phyloP scores from a whole-genome alignment of 176 grass and related monocot species.

The Metroxylon sagu region DNA sequence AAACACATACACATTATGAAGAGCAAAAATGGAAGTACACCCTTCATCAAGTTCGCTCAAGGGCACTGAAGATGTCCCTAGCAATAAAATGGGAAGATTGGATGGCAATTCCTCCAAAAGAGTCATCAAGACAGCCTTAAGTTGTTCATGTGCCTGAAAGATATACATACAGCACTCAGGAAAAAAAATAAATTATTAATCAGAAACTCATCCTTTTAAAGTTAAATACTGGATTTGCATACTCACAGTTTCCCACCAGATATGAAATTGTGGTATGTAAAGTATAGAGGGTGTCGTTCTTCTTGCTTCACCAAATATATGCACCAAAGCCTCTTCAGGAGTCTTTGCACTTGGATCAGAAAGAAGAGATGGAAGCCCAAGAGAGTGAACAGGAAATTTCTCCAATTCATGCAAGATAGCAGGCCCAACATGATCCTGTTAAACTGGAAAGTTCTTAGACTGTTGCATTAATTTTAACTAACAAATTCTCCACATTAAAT shows the following conservation, averaged over 20 bases:
- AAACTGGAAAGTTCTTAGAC: slow-evolving; percentile 36
- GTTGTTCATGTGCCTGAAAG: slow-evolving; percentile 81
- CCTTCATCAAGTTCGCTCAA: slow-evolving; percentile 70
- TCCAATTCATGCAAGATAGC: slow-evolving; percentile 97
- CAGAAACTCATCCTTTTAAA: neutral
- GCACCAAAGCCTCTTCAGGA: slow-evolving; percentile 98
- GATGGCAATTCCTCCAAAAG: slow-evolving; percentile 88
- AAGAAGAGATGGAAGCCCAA: slow-evolving; percentile 93
- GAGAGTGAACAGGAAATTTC: slow-evolving; percentile 94
- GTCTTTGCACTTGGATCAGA: slow-evolving; percentile 98
- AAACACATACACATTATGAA: slow-evolving; percentile 63
- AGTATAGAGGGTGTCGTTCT: slow-evolving; percentile 93
- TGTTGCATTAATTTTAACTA: too few species aligned
- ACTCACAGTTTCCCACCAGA: slow-evolving; percentile 99
- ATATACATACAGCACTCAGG: slow-evolving; percentile 18
- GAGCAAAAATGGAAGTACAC: slow-evolving; percentile 83
- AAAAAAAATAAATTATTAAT: neutral
- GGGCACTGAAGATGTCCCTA: slow-evolving; percentile 70
- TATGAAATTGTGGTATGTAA: slow-evolving; percentile 95
- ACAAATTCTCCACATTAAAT: too few species aligned
- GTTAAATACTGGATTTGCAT: too few species aligned
- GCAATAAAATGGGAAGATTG: slow-evolving; percentile 77
- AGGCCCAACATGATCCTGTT: slow-evolving; percentile 96
- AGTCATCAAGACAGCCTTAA: slow-evolving; percentile 83
- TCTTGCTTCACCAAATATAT: slow-evolving; percentile 99